Base-by-base conservation (phyloP, 208 protist species). In the Histomonas meleagridis region DNA sequence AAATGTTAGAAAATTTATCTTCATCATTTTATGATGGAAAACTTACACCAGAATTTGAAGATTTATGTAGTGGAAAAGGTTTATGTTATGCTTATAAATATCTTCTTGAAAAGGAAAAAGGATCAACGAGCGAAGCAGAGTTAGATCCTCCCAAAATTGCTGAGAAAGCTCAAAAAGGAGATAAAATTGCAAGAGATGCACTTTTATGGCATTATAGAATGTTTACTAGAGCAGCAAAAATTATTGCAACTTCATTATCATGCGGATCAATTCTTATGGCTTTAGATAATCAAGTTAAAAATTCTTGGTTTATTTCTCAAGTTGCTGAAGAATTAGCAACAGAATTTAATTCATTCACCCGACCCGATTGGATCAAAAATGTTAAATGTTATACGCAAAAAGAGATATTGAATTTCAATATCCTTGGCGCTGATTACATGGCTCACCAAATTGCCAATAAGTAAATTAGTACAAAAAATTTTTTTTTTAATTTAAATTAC, bases 221-320 rank as follows among this genome's bases (percentile, higher is more conserved):
- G 10, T 55, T 86, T 46, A 32, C 55, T 14, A 5, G 76, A 32
- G 40, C 21, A n/a, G 76, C 76, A 40, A 86, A 55, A 48, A 14
- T 18, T 38, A 26, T 55, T 7, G 7, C 76, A 40, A 86, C 46
- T 32, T 40, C 76, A 55, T 28, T 86, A 0, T 32, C 1, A 14
- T 86, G 76, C 46, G 76, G 55, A 4, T 86, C 76, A n/a, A 48
- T 86, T 28, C n/a, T 86, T 55, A 55, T 86, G 40, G 76, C 76
- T 55, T 46, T 86, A 9, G 76, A 86, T 55, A 86, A 86, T n/a
- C 76, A 86, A 86, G 76, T 86, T 55, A 86, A 55, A n/a, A 86
- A 86, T 38, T 18, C 23, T 4, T 86, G 76, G 76, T 86, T 86
- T 26, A 46, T 86, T 40, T 26, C 18, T 38, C 18, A 12, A 32